Evolutionary conservation across 2,329 filamentous ascomycete species (phyloP).

Genomic region (Diaporthe vaccinii): DNA sequence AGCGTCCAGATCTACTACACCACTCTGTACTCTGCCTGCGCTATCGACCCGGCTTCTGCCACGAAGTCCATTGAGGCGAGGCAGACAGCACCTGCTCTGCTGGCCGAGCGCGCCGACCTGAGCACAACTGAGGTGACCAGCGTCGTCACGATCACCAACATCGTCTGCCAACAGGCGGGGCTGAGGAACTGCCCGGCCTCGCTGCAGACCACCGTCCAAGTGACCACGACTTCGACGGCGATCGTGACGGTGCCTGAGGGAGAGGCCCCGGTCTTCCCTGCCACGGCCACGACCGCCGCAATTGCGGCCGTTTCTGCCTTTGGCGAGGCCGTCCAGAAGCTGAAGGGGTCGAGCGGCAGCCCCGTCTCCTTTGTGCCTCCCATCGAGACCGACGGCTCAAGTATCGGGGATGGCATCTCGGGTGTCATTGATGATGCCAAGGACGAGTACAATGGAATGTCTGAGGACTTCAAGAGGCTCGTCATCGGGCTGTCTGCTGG

Average conservation of each 20-base stretch:
- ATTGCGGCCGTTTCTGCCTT: conserved; percentile 55
- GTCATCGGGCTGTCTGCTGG: conserved; percentile 37
- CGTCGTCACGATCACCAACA: conserved; percentile 58
- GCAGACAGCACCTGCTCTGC: conserved; percentile 33
- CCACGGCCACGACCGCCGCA: conserved; percentile 49
- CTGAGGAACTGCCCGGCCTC: conserved; percentile 65
- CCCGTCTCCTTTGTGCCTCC: conserved; percentile 36
- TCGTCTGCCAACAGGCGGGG: conserved; percentile 57
- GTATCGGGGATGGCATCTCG: not conserved
- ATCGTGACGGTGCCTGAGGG: conserved; percentile 57
- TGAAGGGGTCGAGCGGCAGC: conserved; percentile 36
- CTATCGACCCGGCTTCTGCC: conserved; percentile 46
- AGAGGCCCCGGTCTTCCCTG: conserved; percentile 55
- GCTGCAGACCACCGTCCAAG: conserved; percentile 59
- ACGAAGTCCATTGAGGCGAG: conserved; percentile 39
- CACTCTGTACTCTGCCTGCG: conserved; percentile 60
- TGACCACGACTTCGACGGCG: conserved; percentile 54
- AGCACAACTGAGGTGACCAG: conserved; percentile 54
- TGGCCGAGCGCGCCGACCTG: conserved; percentile 45
- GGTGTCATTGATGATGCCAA: conserved; percentile 14
- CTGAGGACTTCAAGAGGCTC: conserved; percentile 38
- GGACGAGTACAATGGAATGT: conserved; percentile 14
- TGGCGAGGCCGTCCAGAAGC: conserved; percentile 52
- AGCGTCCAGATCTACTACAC: conserved; percentile 67
- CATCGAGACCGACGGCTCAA: not conserved